phyloP scores from a whole-genome alignment of 371 early-diverging fungal species.

The Syncephalastrum monosporum region DNA sequence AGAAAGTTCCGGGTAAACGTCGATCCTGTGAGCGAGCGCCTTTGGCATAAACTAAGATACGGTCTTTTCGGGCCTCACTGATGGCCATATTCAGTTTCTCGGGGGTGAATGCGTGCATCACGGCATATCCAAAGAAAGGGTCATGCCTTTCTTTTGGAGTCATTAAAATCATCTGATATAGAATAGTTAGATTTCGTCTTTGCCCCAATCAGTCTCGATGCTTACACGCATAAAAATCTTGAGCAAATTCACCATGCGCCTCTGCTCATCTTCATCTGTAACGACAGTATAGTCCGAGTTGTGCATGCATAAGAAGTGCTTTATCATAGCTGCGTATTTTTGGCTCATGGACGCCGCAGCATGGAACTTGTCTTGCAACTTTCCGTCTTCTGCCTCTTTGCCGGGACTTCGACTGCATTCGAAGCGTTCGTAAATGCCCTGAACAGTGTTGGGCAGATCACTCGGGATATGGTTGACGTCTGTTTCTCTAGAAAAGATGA shows the following conservation, averaged over 20 bases:
- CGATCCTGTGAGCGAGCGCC: constrained; percentile 24
- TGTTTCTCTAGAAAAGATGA: too few relatives aligned
- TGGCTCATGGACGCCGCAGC: too few relatives aligned
- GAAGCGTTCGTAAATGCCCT: too few relatives aligned
- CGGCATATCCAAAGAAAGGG: constrained; percentile 36
- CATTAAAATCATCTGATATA: constrained; percentile 49
- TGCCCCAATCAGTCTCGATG: background rate
- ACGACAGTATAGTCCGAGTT: too few relatives aligned
- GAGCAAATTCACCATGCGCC: constrained; percentile 17
- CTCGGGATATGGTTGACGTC: too few relatives aligned
- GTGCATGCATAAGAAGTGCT: too few relatives aligned
- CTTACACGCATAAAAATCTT: constrained; percentile 35
- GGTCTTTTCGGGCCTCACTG: constrained; percentile 13
- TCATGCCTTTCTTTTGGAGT: constrained; percentile 53
- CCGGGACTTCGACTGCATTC: background rate
- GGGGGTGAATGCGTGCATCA: constrained; percentile 33
- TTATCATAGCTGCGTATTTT: too few relatives aligned
- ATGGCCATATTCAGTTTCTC: constrained; percentile 17
- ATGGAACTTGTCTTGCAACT: too few relatives aligned
- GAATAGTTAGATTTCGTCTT: background rate
- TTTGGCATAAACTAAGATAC: constrained; percentile 30
- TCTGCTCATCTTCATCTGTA: background rate
- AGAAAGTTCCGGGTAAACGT: constrained; percentile 48
- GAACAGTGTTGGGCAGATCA: too few relatives aligned
- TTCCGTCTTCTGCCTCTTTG: background rate